Conservation (phyloP, 176 grass and related monocot genomes). For the Ensete glaucum region DNA sequence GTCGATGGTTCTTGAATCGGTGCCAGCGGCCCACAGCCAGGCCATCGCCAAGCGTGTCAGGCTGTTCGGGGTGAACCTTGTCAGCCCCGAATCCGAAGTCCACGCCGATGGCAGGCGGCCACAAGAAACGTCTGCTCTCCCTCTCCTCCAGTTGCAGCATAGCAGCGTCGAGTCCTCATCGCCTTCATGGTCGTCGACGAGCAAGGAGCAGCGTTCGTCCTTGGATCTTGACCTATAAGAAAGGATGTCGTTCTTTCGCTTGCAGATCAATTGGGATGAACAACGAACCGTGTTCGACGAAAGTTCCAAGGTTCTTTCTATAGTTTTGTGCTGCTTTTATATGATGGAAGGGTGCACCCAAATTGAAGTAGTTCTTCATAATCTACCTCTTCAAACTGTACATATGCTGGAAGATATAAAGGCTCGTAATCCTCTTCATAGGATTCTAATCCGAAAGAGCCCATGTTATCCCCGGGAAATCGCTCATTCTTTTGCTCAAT, state of each 20-base stretch:
- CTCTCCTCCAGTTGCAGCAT: constrained; percentile 9
- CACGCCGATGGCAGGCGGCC: neutral
- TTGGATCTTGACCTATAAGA: constrained; percentile 77
- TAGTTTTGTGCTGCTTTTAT: no score
- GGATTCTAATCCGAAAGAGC: neutral
- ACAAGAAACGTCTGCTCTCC: neutral
- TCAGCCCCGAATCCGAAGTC: constrained; percentile 24
- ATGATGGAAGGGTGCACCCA: neutral
- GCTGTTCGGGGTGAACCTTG: constrained; percentile 85
- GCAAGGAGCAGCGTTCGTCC: constrained; percentile 45
- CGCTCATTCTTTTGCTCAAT: neutral
- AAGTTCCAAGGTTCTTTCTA: no score
- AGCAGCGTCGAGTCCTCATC: constrained; percentile 16
- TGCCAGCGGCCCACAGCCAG: constrained; percentile 31
- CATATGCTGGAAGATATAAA: constrained; percentile 4
- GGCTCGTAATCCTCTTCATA: neutral
- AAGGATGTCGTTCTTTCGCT: neutral
- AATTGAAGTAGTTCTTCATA: neutral
- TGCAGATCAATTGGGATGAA: constrained; percentile 4
- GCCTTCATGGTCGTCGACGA: constrained; percentile 30
- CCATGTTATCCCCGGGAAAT: neutral
- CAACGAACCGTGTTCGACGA: neutral
- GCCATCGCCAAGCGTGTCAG: constrained; percentile 44
- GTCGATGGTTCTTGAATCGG: constrained; percentile 50
- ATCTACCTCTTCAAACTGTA: constrained; percentile 10